phyloP scores from a whole-genome alignment of 768 basidiomycete genomes.

The Trametes gibbosa region DNA sequence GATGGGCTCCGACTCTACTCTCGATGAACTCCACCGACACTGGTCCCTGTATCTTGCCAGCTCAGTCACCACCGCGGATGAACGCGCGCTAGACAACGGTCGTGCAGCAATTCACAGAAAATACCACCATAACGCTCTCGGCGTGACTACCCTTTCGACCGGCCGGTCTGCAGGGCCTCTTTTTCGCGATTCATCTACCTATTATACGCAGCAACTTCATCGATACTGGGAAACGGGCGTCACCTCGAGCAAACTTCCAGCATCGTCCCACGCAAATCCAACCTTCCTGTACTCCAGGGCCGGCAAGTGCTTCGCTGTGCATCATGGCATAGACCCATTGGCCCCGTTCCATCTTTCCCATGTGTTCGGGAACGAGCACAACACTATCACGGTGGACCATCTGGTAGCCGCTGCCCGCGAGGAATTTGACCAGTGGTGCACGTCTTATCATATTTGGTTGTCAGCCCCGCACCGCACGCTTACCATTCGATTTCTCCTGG shows the following conservation, averaged over 20 bases:
- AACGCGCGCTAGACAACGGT: background rate
- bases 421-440: conserved; percentile 10
- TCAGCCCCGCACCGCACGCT: conserved; percentile 12
- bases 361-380: conserved; percentile 12
- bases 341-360: conserved; percentile 42
- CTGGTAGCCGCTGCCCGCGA: background rate
- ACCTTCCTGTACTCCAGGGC: conserved; percentile 42
- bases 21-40: conserved; percentile 9
- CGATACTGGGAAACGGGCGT: conserved; percentile 44
- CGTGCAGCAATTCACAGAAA: conserved; percentile 15
- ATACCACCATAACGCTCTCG: background rate
- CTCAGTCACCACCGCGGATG: conserved; percentile 7
- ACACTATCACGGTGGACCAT: background rate
- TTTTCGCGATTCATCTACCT: conserved; percentile 6
- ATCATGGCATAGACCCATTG: conserved; percentile 46
- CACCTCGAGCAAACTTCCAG: conserved; percentile 25
- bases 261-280: conserved; percentile 38
- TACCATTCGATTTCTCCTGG: conserved; percentile 27
- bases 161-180: conserved; percentile 40
- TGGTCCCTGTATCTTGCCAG: conserved; percentile 29
- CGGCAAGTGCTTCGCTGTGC: conserved; percentile 39
- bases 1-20: conserved; percentile 5
- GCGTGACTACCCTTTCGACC: background rate
- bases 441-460: background rate
- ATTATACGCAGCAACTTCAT: conserved; percentile 14